Evolutionary conservation across 1,139 yeast genomes (phyloP).

Genomic region (Pichiaceae sp.): DNA sequence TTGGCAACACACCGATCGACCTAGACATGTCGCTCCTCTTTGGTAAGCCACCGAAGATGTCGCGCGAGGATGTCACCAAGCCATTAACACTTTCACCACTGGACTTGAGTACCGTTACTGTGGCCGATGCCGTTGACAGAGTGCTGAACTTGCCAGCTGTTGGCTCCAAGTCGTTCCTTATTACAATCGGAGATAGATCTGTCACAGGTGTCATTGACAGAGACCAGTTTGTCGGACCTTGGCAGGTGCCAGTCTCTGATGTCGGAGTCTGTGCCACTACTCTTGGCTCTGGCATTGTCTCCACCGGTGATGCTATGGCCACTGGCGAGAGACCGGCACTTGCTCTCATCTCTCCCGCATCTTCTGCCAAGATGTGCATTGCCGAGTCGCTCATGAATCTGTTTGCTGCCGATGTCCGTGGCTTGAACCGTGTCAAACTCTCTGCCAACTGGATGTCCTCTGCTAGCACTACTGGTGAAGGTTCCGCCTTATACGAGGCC

Average conservation of each 20-base stretch:
- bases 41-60: constrained; percentile 96
- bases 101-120: constrained; percentile 16
- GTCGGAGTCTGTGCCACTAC: constrained; percentile 95
- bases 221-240: constrained; percentile 99
- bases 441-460: constrained; percentile 99
- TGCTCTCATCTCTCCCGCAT: constrained; percentile 86
- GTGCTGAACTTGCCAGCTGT: constrained; percentile 89
- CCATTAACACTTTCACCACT: constrained; percentile 51
- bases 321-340: constrained; percentile 95
- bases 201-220: constrained; percentile 95
- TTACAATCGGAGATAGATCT: constrained; percentile 95
- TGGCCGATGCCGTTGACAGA: constrained; percentile 60
- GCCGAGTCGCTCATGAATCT: constrained; percentile 90
- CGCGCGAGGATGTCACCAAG: constrained; percentile 65
- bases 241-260: constrained; percentile 99
- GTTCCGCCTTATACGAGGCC: constrained; percentile 90
- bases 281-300: constrained; percentile 51
- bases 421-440: constrained; percentile 68
- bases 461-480: constrained; percentile 93
- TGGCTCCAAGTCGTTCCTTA: constrained; percentile 89
- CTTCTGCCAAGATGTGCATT: constrained; percentile 94
- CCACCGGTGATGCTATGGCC: constrained; percentile 93
- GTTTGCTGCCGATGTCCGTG: constrained; percentile 81
- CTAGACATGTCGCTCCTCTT: constrained; percentile 94
- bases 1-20: constrained; percentile 82